Evolutionary conservation across 164 flowering plant genomes (phyloP).

Genomic region (Platanus orientalis): DNA sequence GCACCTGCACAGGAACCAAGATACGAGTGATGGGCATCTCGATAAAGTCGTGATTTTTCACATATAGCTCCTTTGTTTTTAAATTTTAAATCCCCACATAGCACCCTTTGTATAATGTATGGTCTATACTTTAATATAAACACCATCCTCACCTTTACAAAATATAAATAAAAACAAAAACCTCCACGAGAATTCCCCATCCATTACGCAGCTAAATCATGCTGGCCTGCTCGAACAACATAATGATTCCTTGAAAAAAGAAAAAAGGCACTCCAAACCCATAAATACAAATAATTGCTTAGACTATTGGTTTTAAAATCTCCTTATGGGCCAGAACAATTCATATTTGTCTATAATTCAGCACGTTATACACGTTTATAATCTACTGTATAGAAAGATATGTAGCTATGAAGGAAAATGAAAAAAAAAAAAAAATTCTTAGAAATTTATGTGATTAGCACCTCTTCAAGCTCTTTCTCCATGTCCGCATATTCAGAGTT

Average conservation of each 20-base stretch:
- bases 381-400: too few species aligned
- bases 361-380: not conserved
- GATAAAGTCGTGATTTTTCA: slow-evolving; percentile 14
- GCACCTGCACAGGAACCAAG: slow-evolving; percentile 95
- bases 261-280: not conserved
- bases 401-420: not conserved
- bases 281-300: not conserved
- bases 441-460: slow-evolving; percentile 14
- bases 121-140: slow-evolving; percentile 18
- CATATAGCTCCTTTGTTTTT: not conserved
- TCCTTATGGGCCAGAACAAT: not conserved
- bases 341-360: not conserved
- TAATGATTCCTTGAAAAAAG: slow-evolving; percentile 37
- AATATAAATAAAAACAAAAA: slow-evolving; percentile 27
- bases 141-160: slow-evolving; percentile 48
- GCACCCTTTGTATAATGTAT: slow-evolving; percentile 13
- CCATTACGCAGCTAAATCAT: slow-evolving; percentile 27
- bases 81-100: slow-evolving; percentile 8
- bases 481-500: slow-evolving; percentile 89
- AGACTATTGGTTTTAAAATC: not conserved
- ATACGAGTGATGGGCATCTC: slow-evolving; percentile 73
- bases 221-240: slow-evolving; percentile 48
- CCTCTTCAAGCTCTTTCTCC: slow-evolving; percentile 94
- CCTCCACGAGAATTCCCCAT: slow-evolving; percentile 20
- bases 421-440: not conserved